These are phyloP conservation scores for Collariella sp. DNA, from an alignment of 495 filamentous ascomycete genomes.

Conservation along the genomic window DNA sequence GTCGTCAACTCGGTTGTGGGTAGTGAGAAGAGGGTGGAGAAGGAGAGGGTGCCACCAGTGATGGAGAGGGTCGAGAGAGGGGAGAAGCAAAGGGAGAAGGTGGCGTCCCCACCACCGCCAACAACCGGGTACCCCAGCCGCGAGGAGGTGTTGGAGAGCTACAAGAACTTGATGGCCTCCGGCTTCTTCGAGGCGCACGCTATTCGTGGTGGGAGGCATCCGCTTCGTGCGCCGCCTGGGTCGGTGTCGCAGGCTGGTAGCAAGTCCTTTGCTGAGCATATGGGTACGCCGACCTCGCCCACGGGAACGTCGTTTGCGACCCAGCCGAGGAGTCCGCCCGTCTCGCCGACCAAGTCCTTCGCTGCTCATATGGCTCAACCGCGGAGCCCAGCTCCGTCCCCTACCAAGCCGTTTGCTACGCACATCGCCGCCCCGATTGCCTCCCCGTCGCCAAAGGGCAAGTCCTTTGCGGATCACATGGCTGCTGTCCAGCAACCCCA, in stretches of 20 bases:
- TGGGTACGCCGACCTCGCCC: neutral
- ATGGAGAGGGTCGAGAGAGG: no score
- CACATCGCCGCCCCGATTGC: neutral
- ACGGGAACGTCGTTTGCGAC: slow-evolving; percentile 4
- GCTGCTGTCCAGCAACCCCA: slow-evolving; percentile 4
- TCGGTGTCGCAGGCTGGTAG: slow-evolving; percentile 14
- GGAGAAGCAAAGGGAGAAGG: neutral
- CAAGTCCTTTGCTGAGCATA: neutral
- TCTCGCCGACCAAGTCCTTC: neutral
- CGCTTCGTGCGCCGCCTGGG: slow-evolving; percentile 8
- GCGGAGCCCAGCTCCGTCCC: neutral
- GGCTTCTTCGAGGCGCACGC: slow-evolving; percentile 43
- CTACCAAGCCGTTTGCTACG: neutral
- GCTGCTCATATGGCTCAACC: neutral
- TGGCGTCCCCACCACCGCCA: neutral
- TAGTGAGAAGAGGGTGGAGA: neutral
- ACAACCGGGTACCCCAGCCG: slow-evolving; percentile 29
- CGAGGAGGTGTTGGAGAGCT: slow-evolving; percentile 40
- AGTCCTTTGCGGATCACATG: slow-evolving; percentile 8
- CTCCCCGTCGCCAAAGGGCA: neutral
- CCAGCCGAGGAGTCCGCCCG: neutral
- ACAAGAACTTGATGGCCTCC: slow-evolving; percentile 35
- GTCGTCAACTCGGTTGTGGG: slow-evolving; percentile 4
- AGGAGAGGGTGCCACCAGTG: neutral
- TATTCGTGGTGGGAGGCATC: slow-evolving; percentile 40